phyloP scores from a whole-genome alignment of 108 stramenopile genomes.

The Nannochloropsis granulata region DNA sequence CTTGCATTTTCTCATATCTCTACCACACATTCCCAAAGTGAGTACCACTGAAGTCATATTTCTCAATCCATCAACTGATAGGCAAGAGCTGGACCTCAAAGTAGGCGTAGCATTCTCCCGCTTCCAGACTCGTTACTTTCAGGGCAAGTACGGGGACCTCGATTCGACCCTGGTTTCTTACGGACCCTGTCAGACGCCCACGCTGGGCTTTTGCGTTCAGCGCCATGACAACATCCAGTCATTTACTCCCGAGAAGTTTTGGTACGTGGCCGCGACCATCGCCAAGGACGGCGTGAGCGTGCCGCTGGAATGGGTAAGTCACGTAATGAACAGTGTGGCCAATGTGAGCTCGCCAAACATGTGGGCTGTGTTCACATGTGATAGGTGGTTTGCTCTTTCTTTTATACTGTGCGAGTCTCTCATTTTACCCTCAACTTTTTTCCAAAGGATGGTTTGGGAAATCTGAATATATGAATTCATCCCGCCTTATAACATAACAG shows the following conservation, averaged over 20 bases:
- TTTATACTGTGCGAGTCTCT: too few species aligned
- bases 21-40: too few species aligned
- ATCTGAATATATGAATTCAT: too few species aligned
- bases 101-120: slow-evolving; percentile 84
- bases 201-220: slow-evolving; percentile 78
- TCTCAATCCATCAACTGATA: not conserved
- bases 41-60: too few species aligned
- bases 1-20: too few species aligned
- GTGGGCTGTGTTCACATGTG: too few species aligned
- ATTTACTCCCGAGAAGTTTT: slow-evolving; percentile 77
- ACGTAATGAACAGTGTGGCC: too few species aligned
- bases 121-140: slow-evolving; percentile 76
- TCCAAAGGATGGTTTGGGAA: too few species aligned
- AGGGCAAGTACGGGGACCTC: slow-evolving; percentile 66
- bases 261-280: slow-evolving; percentile 43
- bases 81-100: slow-evolving; percentile 84
- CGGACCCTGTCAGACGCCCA: slow-evolving; percentile 91
- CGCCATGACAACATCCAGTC: slow-evolving; percentile 72
- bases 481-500: slow-evolving; percentile 35
- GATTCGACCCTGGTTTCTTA: slow-evolving; percentile 64
- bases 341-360: too few species aligned
- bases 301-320: not conserved
- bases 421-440: too few species aligned
- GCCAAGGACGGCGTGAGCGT: not conserved
- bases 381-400: too few species aligned